These are phyloP conservation scores for Fomitopsis pulvina DNA, from an alignment of 768 basidiomycete genomes.

Conservation along the genomic window DNA sequence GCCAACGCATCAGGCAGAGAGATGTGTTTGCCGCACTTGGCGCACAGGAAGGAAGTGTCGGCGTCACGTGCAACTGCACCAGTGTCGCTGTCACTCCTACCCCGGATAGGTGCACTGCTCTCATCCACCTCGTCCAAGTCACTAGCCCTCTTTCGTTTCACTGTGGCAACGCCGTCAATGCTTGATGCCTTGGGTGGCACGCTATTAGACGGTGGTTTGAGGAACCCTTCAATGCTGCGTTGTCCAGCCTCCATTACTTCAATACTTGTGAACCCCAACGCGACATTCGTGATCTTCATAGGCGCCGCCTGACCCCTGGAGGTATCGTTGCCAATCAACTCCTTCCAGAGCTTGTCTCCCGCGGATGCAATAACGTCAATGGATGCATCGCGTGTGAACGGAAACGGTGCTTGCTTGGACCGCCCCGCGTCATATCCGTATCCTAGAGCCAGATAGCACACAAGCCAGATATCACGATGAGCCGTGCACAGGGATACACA, in stretches of 20 bases:
- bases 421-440: conserved; percentile 58
- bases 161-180: not conserved
- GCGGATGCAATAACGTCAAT: conserved; percentile 71
- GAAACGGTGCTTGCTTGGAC: conserved; percentile 86
- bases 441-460: not conserved
- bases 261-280: conserved; percentile 72
- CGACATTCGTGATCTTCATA: conserved; percentile 68
- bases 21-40: conserved; percentile 48
- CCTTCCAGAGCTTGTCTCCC: conserved; percentile 82
- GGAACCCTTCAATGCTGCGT: conserved; percentile 82
- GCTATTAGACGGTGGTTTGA: conserved; percentile 39
- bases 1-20: conserved; percentile 20
- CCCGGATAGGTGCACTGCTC: conserved; percentile 26
- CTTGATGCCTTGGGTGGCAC: conserved; percentile 3
- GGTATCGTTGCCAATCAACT: conserved; percentile 56
- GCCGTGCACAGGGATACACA: not conserved
- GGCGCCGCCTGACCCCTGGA: conserved; percentile 16
- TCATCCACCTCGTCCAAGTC: not conserved
- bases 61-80: conserved; percentile 4
- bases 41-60: conserved; percentile 44
- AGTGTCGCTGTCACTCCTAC: conserved; percentile 9
- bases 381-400: conserved; percentile 66
- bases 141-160: conserved; percentile 12
- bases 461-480: conserved; percentile 1
- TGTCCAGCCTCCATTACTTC: conserved; percentile 75